Conservation (phyloP, 2,329 filamentous ascomycete species). For the Colletotrichum incanum region DNA sequence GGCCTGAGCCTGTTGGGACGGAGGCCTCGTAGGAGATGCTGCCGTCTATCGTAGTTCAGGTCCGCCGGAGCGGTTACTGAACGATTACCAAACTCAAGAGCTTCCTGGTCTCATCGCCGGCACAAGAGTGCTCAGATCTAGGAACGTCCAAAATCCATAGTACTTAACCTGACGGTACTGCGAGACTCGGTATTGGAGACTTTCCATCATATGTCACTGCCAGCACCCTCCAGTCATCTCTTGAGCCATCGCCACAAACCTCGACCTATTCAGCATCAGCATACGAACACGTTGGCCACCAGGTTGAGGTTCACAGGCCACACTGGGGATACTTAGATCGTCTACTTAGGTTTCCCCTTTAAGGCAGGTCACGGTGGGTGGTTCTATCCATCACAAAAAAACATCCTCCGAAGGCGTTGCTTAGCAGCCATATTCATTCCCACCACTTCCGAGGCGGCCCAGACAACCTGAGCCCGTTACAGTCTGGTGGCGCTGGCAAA, state of each 20-base stretch:
- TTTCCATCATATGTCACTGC: background rate
- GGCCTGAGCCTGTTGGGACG: conserved; percentile 87
- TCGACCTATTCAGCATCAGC: background rate
- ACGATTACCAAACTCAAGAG: background rate
- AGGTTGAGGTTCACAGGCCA: background rate
- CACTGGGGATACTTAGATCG: background rate
- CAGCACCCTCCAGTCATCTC: background rate
- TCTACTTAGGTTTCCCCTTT: background rate
- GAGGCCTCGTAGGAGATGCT: conserved; percentile 47
- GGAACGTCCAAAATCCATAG: too few relatives aligned
- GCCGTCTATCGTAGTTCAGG: background rate
- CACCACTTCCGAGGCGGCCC: background rate
- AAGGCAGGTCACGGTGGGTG: background rate
- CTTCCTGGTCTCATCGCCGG: background rate
- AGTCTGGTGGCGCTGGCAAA: background rate
- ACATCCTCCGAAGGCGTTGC: background rate
- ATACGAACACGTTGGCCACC: background rate
- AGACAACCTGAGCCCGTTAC: background rate
- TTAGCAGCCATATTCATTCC: background rate
- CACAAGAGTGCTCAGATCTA: background rate
- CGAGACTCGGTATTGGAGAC: background rate
- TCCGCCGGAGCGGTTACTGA: background rate
- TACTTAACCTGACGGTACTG: background rate
- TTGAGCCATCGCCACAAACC: background rate
- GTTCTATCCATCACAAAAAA: background rate